These are phyloP conservation scores for Rhodosorus marinus DNA, from an alignment of 23 red algal species.

Conservation along the genomic window DNA sequence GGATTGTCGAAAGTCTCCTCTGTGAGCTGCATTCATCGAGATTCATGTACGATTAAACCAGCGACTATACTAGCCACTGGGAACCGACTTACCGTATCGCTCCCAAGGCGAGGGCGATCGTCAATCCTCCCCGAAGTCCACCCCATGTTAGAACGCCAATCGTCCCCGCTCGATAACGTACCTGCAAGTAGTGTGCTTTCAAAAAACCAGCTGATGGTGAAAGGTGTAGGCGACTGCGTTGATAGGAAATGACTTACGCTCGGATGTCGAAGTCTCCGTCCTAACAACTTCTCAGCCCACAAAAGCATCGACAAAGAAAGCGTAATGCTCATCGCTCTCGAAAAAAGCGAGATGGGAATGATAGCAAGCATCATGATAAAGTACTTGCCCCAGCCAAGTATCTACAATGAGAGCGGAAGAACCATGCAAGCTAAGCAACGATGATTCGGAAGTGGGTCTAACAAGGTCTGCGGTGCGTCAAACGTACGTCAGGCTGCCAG, in stretches of 20 bases:
- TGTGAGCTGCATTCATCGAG: no score
- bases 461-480: constrained; percentile 51
- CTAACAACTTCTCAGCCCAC: constrained; percentile 13
- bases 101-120: constrained; percentile 78
- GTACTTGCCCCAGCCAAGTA: constrained; percentile 16
- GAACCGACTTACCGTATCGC: constrained; percentile 1
- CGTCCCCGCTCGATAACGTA: constrained; percentile 38
- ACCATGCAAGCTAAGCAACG: no score
- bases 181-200: no score
- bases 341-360: constrained; percentile 66
- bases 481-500: not conserved
- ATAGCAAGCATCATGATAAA: constrained; percentile 22
- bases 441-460: no score
- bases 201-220: no score
- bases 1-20: no score
- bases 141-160: constrained; percentile 71
- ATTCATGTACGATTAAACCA: no score
- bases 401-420: no score
- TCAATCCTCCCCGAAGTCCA: constrained; percentile 79
- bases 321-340: constrained; percentile 46
- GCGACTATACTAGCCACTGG: not conserved
- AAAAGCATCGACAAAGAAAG: constrained; percentile 42
- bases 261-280: constrained; percentile 22
- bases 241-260: no score
- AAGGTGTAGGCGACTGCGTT: no score